Conservation (phyloP, 73 alveolate genomes). For the Tetrahymena elliotti region DNA sequence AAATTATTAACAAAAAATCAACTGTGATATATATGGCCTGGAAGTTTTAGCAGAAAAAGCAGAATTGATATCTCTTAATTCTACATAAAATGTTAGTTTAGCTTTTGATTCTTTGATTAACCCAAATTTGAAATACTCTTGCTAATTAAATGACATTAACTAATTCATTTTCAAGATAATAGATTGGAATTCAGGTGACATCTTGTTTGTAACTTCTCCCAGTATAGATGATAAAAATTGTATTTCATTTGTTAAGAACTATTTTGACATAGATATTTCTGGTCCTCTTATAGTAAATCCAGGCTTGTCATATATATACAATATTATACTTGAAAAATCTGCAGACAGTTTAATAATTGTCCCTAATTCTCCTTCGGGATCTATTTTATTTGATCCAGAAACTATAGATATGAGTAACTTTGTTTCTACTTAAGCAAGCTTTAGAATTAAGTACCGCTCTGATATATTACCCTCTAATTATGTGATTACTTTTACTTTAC, state of each 20-base stretch:
- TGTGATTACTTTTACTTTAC: neutral
- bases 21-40: neutral
- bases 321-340: neutral
- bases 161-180: neutral
- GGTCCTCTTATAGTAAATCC: neutral
- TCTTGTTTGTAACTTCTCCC: neutral
- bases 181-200: neutral
- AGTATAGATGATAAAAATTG: neutral
- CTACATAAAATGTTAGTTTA: neutral
- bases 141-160: neutral
- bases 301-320: neutral
- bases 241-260: neutral
- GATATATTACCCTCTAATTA: neutral
- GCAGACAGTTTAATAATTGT: neutral
- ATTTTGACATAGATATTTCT: neutral
- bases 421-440: neutral
- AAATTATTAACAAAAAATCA: neutral
- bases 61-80: neutral
- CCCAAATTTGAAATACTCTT: neutral
- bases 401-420: neutral
- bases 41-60: neutral
- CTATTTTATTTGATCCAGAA: neutral
- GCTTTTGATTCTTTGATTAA: neutral
- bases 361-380: neutral
- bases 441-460: neutral